These are phyloP conservation scores for Penstemon newberryi DNA, from an alignment of 257 asterid species.

Conservation along the genomic window DNA sequence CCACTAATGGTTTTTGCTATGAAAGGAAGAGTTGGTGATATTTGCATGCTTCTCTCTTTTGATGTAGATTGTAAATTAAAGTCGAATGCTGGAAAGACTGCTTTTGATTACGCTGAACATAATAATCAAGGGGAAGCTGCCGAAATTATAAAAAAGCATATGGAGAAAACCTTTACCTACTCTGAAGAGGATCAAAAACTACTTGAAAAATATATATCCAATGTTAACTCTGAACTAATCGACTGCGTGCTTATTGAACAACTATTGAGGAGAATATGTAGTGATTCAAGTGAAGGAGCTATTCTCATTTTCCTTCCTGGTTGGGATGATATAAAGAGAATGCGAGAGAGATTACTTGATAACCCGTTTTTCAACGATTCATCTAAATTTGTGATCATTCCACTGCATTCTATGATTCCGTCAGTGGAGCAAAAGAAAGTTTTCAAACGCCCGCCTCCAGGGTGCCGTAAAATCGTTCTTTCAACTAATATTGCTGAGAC, in stretches of 20 bases:
- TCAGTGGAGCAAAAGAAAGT: slow-evolving; percentile 78
- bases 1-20: slow-evolving; percentile 87
- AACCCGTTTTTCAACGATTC: slow-evolving; percentile 66
- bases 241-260: slow-evolving; percentile 83
- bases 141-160: slow-evolving; percentile 59
- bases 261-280: slow-evolving; percentile 70
- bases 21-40: slow-evolving; percentile 73
- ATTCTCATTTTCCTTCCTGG: slow-evolving; percentile 92
- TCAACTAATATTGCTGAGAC: slow-evolving; percentile 97
- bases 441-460: slow-evolving; percentile 59
- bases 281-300: slow-evolving; percentile 71
- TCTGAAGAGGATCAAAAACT: slow-evolving; percentile 51
- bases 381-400: slow-evolving; percentile 55
- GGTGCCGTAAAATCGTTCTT: slow-evolving; percentile 87
- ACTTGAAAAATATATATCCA: slow-evolving; percentile 71
- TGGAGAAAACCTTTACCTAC: slow-evolving; percentile 46
- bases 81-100: slow-evolving; percentile 61
- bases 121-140: slow-evolving; percentile 59
- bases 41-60: slow-evolving; percentile 85
- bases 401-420: slow-evolving; percentile 93
- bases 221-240: slow-evolving; percentile 60
- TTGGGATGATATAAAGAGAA: slow-evolving; percentile 85
- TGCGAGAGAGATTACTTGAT: slow-evolving; percentile 54
- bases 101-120: slow-evolving; percentile 73
- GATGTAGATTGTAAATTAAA: slow-evolving; percentile 63